These are phyloP conservation scores for Cucurbita ficifolia DNA, from an alignment of 306 rosid genomes.

Conservation along the genomic window DNA sequence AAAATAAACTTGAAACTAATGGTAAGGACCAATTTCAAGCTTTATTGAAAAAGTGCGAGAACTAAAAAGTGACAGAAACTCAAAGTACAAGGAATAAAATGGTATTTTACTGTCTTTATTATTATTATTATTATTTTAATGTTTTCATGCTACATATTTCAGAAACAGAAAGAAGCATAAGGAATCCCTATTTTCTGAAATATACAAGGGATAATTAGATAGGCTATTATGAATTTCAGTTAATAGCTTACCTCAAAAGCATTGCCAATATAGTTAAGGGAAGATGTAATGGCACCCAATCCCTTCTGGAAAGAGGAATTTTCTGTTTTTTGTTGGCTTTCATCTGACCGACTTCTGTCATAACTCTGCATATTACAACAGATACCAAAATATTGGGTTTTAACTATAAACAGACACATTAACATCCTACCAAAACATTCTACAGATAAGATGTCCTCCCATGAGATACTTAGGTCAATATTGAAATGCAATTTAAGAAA, in stretches of 20 bases:
- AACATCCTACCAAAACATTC: neutral
- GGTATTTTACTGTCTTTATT: too few relatives aligned
- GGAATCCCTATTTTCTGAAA: neutral
- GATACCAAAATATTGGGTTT: constrained; percentile 13
- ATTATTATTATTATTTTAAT: too few relatives aligned
- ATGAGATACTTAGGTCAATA: neutral
- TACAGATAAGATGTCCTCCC: neutral
- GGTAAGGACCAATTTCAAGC: too few relatives aligned
- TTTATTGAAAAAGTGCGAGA: too few relatives aligned
- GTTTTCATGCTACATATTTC: neutral
- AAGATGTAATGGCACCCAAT: constrained; percentile 65
- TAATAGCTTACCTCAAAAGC: constrained; percentile 66
- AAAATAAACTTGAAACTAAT: too few relatives aligned
- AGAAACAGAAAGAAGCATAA: neutral
- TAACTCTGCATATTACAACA: constrained; percentile 28
- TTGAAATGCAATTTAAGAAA: constrained; percentile 1
- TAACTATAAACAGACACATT: constrained; percentile 3
- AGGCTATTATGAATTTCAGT: neutral
- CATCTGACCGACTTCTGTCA: constrained; percentile 30
- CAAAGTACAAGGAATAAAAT: too few relatives aligned
- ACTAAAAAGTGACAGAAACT: too few relatives aligned
- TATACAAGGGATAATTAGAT: neutral
- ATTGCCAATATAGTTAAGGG: constrained; percentile 80
- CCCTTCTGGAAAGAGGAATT: constrained; percentile 53
- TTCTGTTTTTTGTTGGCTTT: constrained; percentile 41